Percentiles rank a stretch among this genome's conserved stretches.
Evolutionary conservation across 2,329 filamentous ascomycete species (phyloP).

Genomic region (Bretziella fagacearum): DNA sequence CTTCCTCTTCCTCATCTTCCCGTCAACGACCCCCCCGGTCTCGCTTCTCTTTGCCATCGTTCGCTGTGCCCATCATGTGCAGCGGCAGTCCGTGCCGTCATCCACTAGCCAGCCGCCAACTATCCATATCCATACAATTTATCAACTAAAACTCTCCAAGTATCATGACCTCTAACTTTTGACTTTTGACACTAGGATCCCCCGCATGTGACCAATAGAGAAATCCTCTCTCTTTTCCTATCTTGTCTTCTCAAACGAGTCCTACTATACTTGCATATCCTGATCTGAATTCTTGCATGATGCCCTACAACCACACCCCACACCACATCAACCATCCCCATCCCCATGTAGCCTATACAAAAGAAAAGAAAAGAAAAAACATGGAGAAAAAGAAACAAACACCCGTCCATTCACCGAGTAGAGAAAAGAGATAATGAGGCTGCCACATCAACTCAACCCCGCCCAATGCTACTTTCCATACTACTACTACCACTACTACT

Average conservation of each 20-base stretch:
- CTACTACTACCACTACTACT: no score
- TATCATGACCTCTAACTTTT: not conserved
- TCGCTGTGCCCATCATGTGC: constrained; percentile 7
- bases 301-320: no score
- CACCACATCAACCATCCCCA: no score
- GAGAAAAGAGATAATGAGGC: constrained; percentile 9
- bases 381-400: not conserved
- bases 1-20: constrained; percentile 2
- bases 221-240: no score
- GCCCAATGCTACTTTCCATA: not conserved
- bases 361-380: not conserved
- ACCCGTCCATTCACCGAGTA: not conserved
- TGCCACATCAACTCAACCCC: not conserved
- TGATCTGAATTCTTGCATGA: no score
- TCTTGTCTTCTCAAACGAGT: no score
- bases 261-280: no score
- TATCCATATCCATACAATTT: not conserved
- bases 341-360: no score
- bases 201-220: no score
- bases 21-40: not conserved
- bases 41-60: not conserved
- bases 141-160: not conserved
- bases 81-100: constrained; percentile 6
- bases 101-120: not conserved
- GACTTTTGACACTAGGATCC: no score